Evolutionary conservation across 1,284 basidiomycete species (phyloP).

Genomic region (Papiliotrema fonsecae): DNA sequence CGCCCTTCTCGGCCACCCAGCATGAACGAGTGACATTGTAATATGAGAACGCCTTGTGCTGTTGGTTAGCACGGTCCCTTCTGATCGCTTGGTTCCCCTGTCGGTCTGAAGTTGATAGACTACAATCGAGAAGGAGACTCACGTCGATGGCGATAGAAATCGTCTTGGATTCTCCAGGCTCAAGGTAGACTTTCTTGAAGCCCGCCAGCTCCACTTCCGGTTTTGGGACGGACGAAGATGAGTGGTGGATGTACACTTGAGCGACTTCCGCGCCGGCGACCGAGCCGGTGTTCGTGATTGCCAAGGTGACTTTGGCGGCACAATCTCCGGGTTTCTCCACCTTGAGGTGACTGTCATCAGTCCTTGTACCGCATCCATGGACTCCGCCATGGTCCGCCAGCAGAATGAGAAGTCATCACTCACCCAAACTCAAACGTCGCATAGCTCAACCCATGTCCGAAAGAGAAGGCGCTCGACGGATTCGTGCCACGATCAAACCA

Average conservation of each 20-base stretch:
- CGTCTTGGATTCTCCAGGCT: conserved; percentile 12
- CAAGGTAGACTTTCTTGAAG: conserved; percentile 18
- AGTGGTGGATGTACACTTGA: conserved; percentile 21
- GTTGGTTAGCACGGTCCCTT: neutral
- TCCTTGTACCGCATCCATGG: neutral
- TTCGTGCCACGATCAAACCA: neutral
- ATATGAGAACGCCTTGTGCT: conserved; percentile 29
- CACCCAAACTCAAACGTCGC: conserved; percentile 51
- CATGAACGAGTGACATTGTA: conserved; percentile 12
- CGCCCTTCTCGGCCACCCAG: conserved; percentile 21
- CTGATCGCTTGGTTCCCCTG: too few relatives aligned
- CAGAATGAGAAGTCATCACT: too few relatives aligned
- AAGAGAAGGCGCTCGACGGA: conserved; percentile 52
- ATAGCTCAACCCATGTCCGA: conserved; percentile 55
- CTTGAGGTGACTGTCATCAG: conserved; percentile 3
- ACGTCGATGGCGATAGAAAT: conserved; percentile 9
- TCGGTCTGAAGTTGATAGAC: neutral
- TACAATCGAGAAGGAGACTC: neutral
- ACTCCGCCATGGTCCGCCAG: too few relatives aligned
- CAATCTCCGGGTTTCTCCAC: conserved; percentile 1
- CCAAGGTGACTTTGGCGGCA: conserved; percentile 22
- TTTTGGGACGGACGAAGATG: conserved; percentile 5
- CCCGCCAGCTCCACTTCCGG: conserved; percentile 22
- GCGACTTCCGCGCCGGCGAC: conserved; percentile 19
- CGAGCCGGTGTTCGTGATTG: conserved; percentile 17